Evolutionary conservation across 1,139 yeast species (phyloP).

Genomic region (Lodderomyces orthopsilosis): DNA sequence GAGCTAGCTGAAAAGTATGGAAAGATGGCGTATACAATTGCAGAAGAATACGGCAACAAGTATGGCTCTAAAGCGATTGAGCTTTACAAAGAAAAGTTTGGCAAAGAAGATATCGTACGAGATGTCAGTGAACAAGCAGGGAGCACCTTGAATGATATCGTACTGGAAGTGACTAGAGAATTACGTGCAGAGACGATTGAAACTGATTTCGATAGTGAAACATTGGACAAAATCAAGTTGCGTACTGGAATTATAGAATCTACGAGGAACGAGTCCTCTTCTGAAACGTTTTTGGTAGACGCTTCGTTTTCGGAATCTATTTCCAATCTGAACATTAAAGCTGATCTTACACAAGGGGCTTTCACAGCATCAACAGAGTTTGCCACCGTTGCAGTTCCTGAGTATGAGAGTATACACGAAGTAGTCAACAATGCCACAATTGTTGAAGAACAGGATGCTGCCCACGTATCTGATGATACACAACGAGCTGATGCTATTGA

Average conservation of each 20-base stretch:
- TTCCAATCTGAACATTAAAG: no score
- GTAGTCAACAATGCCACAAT: neutral
- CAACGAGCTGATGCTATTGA: neutral
- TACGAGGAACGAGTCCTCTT: constrained; percentile 9
- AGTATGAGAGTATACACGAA: constrained; percentile 1
- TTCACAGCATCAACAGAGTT: neutral
- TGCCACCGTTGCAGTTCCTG: neutral
- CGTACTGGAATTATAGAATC: constrained; percentile 12
- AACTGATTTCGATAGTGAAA: constrained; percentile 19
- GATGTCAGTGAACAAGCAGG: constrained; percentile 9
- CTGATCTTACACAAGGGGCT: no score
- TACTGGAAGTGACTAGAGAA: constrained; percentile 21
- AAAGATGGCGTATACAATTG: constrained; percentile 19
- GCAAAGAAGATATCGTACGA: constrained; percentile 22
- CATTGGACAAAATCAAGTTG: constrained; percentile 18
- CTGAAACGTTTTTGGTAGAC: neutral
- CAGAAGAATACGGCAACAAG: constrained; percentile 24
- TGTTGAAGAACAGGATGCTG: constrained; percentile 3
- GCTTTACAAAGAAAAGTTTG: constrained; percentile 40
- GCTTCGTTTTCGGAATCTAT: constrained; percentile 1
- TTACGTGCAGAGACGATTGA: constrained; percentile 17
- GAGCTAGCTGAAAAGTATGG: constrained; percentile 18
- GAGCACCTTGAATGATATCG: constrained; percentile 16
- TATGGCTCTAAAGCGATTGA: constrained; percentile 27
- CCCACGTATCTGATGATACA: neutral